Evolutionary conservation across 345 rosid species (phyloP).

Genomic region (Trapa incisa): DNA sequence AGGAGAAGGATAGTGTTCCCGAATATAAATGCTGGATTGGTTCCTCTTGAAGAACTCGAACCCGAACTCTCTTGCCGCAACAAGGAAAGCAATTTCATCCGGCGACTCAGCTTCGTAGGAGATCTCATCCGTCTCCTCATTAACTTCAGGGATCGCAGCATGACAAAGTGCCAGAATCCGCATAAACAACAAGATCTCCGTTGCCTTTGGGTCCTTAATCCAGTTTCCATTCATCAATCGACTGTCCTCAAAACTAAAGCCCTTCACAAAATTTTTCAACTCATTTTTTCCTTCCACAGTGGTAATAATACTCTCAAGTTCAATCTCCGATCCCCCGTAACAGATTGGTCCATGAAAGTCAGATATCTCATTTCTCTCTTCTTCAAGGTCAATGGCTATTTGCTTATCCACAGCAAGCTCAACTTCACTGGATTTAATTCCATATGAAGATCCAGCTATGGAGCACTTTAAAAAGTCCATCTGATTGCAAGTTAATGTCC

Average conservation of each 20-base stretch:
- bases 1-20: constrained; percentile 44
- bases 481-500: constrained; percentile 97
- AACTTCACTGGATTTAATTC: constrained; percentile 73
- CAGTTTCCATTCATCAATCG: constrained; percentile 82
- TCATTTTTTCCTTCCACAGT: constrained; percentile 27
- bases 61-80: constrained; percentile 96
- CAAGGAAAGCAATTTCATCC: constrained; percentile 92
- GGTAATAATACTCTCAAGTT: constrained; percentile 54
- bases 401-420: constrained; percentile 84
- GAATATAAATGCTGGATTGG: constrained; percentile 70
- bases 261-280: constrained; percentile 37
- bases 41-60: constrained; percentile 87
- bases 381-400: constrained; percentile 78
- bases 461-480: constrained; percentile 98
- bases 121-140: constrained; percentile 57
- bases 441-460: constrained; percentile 78
- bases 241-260: constrained; percentile 78
- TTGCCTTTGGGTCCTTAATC: constrained; percentile 59
- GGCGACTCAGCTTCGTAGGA: constrained; percentile 98
- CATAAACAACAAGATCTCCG: constrained; percentile 50
- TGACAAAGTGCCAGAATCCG: constrained; percentile 82
- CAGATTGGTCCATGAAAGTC: neutral
- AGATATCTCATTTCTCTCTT: constrained; percentile 17
- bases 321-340: constrained; percentile 45
- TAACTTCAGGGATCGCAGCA: constrained; percentile 85